Conservation (phyloP, 257 asterid genomes). For the Lycium ferocissimum region DNA sequence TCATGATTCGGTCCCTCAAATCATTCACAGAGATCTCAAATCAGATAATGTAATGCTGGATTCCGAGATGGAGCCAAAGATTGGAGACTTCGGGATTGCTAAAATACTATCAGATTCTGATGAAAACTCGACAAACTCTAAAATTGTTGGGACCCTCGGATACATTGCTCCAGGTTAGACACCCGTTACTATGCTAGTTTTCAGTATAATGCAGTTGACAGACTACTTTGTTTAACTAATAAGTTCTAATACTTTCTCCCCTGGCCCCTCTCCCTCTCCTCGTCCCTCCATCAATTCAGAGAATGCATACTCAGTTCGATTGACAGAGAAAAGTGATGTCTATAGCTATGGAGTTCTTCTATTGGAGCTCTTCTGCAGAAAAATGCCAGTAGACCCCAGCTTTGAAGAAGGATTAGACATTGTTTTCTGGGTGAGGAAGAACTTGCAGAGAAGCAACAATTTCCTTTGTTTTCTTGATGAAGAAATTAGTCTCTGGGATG, state of each 20-base stretch:
- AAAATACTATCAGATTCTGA: constrained; percentile 43
- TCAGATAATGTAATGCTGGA: constrained; percentile 59
- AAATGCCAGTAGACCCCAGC: constrained; percentile 57
- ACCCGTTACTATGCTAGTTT: constrained; percentile 13
- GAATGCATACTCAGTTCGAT: constrained; percentile 51
- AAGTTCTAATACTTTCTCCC: neutral
- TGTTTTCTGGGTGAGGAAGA: constrained; percentile 20
- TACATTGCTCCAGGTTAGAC: constrained; percentile 58
- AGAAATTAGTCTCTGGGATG: constrained; percentile 52
- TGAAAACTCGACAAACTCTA: constrained; percentile 46
- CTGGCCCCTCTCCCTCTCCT: neutral
- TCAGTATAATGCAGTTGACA: neutral
- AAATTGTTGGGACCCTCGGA: constrained; percentile 57
- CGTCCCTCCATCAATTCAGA: constrained; percentile 37
- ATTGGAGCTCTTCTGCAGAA: constrained; percentile 56
- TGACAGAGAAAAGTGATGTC: constrained; percentile 55
- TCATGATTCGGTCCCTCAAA: constrained; percentile 61
- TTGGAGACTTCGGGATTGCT: constrained; percentile 61
- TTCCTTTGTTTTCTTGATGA: constrained; percentile 47
- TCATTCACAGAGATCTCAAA: constrained; percentile 60
- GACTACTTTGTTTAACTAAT: neutral
- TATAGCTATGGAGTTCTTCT: constrained; percentile 55
- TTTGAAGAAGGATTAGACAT: constrained; percentile 58
- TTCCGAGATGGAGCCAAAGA: constrained; percentile 52
- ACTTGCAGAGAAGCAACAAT: constrained; percentile 28